A percentile compares a stretch with the other conserved stretches of the same genome.
Conservation (phyloP, 2,329 filamentous ascomycete genomes). For the Penicillium sp. region DNA sequence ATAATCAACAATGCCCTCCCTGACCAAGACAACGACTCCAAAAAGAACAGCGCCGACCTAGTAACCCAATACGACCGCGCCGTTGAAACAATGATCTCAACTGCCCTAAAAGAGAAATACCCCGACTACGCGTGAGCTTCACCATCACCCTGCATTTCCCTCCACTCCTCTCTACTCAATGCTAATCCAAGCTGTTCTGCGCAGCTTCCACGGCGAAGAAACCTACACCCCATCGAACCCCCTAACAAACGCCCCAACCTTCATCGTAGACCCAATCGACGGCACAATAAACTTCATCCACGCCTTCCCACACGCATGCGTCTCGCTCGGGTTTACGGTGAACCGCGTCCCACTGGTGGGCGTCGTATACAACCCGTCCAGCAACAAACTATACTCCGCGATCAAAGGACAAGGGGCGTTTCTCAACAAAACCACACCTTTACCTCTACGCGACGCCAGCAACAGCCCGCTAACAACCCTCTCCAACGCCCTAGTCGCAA, state of each 20-base stretch:
- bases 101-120: constrained; percentile 55
- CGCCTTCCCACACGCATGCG: constrained; percentile 60
- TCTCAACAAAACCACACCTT: constrained; percentile 39
- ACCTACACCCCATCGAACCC: constrained; percentile 60
- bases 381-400: constrained; percentile 58
- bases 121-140: constrained; percentile 54
- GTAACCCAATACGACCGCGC: constrained; percentile 68
- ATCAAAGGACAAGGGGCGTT: constrained; percentile 61
- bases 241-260: constrained; percentile 60
- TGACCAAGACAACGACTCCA: constrained; percentile 43
- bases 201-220: constrained; percentile 61
- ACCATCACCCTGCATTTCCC: too few relatives aligned
- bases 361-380: constrained; percentile 66
- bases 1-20: constrained; percentile 50
- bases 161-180: too few relatives aligned
- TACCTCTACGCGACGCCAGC: constrained; percentile 51
- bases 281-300: constrained; percentile 71
- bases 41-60: constrained; percentile 60
- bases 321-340: constrained; percentile 63
- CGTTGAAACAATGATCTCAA: constrained; percentile 62
- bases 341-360: constrained; percentile 57
- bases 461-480: constrained; percentile 53
- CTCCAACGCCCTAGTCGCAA: constrained; percentile 56
- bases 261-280: constrained; percentile 68
- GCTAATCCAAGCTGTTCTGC: background rate